Conservation (phyloP, 1,139 yeast species). For the Yamadazyma membranifaciens region DNA sequence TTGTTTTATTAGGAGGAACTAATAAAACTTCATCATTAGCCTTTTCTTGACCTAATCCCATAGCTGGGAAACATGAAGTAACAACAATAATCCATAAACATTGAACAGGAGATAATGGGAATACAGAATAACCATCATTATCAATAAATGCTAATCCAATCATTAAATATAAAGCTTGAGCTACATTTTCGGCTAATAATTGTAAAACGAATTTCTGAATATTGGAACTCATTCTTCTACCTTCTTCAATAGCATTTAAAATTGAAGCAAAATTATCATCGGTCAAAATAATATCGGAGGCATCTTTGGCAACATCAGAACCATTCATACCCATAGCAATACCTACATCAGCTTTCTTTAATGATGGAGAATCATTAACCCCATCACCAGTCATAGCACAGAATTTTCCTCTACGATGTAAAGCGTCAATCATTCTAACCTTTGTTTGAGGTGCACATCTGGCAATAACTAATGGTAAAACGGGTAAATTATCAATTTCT, state of each 20-base stretch:
- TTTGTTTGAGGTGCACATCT: slow-evolving; percentile 58
- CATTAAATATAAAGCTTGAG: slow-evolving; percentile 44
- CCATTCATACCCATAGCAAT: slow-evolving; percentile 46
- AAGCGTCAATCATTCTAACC: slow-evolving; percentile 48
- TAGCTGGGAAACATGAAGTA: slow-evolving; percentile 40
- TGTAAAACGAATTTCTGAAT: slow-evolving; percentile 50
- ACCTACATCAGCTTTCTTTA: slow-evolving; percentile 39
- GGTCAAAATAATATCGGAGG: slow-evolving; percentile 54
- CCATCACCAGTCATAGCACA: slow-evolving; percentile 42
- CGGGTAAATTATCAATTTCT: slow-evolving; percentile 32
- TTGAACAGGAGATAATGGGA: slow-evolving; percentile 37
- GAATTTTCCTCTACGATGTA: slow-evolving; percentile 44
- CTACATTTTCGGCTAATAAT: slow-evolving; percentile 48
- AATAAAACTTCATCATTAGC: slow-evolving; percentile 31
- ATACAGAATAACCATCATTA: slow-evolving; percentile 29
- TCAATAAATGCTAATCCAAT: slow-evolving; percentile 36
- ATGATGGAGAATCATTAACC: slow-evolving; percentile 38
- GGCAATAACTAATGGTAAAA: slow-evolving; percentile 40
- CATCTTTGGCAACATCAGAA: slow-evolving; percentile 59
- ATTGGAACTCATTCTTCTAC: slow-evolving; percentile 46
- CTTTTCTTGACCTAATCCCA: slow-evolving; percentile 38
- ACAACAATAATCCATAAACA: slow-evolving; percentile 38
- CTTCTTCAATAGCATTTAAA: slow-evolving; percentile 51
- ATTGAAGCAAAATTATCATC: slow-evolving; percentile 53
- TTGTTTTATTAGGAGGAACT: slow-evolving; percentile 28